Conservation (phyloP, 129 eudicot species). For the Ambrosia artemisiifolia region DNA sequence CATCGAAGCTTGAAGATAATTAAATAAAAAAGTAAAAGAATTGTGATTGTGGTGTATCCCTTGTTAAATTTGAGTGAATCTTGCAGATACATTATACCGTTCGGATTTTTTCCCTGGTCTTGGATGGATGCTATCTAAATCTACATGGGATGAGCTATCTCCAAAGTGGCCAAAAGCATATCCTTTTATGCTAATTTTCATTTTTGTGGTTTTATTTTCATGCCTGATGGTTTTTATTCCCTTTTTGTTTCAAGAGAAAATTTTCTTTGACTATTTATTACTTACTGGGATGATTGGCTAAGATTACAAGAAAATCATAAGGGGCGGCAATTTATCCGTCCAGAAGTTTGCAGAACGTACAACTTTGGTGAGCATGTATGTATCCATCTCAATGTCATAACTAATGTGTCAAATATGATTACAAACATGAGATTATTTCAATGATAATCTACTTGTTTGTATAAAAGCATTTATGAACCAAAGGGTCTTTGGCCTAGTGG, state of each 20-base stretch:
- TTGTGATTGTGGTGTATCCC: not conserved
- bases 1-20: not conserved
- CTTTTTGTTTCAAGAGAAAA: constrained; percentile 3
- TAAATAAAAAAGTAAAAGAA: not conserved
- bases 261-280: constrained; percentile 62
- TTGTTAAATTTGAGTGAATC: constrained; percentile 8
- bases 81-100: constrained; percentile 86
- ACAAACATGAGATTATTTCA: not conserved
- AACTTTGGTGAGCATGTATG: constrained; percentile 99
- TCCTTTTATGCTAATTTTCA: constrained; percentile 48
- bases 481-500: no score
- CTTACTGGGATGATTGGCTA: constrained; percentile 99
- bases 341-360: constrained; percentile 97
- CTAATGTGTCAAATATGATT: not conserved
- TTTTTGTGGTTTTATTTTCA: constrained; percentile 14
- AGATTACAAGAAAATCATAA: constrained; percentile 78
- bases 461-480: no score
- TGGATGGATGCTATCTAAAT: constrained; percentile 94
- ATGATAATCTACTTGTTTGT: not conserved
- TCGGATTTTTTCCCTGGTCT: constrained; percentile 98
- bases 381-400: constrained; percentile 1
- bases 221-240: constrained; percentile 2
- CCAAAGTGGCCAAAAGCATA: constrained; percentile 99
- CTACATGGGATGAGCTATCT: constrained; percentile 93
- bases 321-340: constrained; percentile 90